Conservation (phyloP, 768 basidiomycete species). For the Paxillus ammoniavirescens region DNA sequence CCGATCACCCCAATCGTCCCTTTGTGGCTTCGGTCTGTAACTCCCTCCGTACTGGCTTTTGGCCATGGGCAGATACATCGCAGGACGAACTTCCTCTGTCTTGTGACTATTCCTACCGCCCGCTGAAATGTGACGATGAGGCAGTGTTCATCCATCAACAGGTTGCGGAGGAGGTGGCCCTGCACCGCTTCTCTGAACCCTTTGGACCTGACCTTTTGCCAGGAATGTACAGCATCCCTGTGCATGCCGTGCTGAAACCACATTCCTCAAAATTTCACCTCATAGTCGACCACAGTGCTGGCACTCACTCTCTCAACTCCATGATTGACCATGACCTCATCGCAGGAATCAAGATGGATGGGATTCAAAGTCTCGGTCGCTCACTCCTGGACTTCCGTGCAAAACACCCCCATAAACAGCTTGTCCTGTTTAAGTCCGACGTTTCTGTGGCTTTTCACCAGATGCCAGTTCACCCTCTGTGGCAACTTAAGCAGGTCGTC, state of each 20-base stretch:
- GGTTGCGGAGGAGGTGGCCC: not conserved
- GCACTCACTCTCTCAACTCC: slow-evolving; percentile 34
- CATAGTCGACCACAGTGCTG: slow-evolving; percentile 29
- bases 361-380: no score
- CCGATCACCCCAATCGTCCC: no score
- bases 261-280: slow-evolving; percentile 36
- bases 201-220: slow-evolving; percentile 30
- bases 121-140: no score
- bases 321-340: slow-evolving; percentile 23
- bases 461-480: not conserved
- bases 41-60: no score
- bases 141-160: not conserved
- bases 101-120: no score
- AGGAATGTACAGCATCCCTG: slow-evolving; percentile 42
- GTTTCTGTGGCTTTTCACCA: not conserved
- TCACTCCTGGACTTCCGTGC: no score
- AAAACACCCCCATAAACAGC: not conserved
- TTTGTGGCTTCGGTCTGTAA: no score
- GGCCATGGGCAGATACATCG: no score
- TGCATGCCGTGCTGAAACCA: slow-evolving; percentile 42
- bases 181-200: not conserved
- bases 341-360: no score
- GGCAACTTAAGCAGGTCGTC: slow-evolving; percentile 38
- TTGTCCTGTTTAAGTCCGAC: not conserved
- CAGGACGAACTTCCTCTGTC: no score